phyloP scores from a whole-genome alignment of 1,284 basidiomycete species.

The Cronartium quercuum region DNA sequence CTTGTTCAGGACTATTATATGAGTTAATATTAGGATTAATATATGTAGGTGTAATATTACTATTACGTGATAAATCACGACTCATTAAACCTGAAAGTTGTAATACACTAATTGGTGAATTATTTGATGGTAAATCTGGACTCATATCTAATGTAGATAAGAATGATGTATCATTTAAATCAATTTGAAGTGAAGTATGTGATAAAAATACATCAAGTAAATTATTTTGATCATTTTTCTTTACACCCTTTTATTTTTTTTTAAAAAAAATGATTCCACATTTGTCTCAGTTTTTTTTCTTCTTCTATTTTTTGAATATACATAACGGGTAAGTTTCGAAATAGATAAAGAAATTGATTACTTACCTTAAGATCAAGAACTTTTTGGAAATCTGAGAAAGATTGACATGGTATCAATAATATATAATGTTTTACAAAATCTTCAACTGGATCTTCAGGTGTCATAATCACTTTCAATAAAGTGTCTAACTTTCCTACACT shows the following conservation, averaged over 20 bases:
- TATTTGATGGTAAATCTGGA: conserved; percentile 50
- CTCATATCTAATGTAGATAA: conserved; percentile 91
- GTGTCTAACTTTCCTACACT: conserved; percentile 75
- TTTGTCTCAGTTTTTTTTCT: background rate
- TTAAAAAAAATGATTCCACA: conserved; percentile 70
- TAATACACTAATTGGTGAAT: conserved; percentile 31
- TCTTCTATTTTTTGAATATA: background rate
- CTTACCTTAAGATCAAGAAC: conserved; percentile 51
- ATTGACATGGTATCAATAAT: conserved; percentile 80
- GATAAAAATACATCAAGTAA: conserved; percentile 85
- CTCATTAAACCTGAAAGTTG: conserved; percentile 41
- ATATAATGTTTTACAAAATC: conserved; percentile 92
- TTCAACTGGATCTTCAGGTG: conserved; percentile 84
- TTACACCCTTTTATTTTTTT: conserved; percentile 65
- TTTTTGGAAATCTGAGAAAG: conserved; percentile 96
- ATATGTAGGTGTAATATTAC: conserved; percentile 29
- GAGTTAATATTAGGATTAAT: background rate
- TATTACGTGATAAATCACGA: conserved; percentile 41
- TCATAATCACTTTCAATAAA: conserved; percentile 85
- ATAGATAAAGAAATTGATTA: background rate
- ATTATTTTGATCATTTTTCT: conserved; percentile 74
- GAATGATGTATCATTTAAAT: conserved; percentile 80
- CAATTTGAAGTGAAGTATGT: conserved; percentile 77
- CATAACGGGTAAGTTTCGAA: background rate
- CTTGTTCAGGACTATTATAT: background rate